Percentiles rank a stretch among this genome's conserved stretches.
Evolutionary conservation across 495 filamentous ascomycete species (phyloP).

Genomic region (Xylaria palmicola): DNA sequence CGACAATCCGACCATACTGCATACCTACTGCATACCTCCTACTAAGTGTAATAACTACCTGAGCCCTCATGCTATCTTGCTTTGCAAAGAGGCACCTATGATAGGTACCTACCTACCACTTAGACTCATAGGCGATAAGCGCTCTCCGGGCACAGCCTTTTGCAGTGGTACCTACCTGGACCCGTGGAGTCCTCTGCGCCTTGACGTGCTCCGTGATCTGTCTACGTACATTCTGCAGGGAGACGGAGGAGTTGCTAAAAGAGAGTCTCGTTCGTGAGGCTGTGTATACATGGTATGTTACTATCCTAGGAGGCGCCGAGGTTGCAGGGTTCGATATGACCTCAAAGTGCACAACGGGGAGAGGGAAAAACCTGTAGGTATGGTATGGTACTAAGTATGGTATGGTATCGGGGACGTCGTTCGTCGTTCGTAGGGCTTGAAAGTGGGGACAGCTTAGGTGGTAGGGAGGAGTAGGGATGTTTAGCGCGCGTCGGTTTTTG

Average conservation of each 20-base stretch:
- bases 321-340: conserved; percentile 1
- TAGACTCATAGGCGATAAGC: too few species aligned
- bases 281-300: conserved; percentile 1
- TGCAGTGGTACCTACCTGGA: background rate
- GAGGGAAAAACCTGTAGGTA: background rate
- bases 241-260: conserved; percentile 16
- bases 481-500: too few species aligned
- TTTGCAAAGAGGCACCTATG: too few species aligned
- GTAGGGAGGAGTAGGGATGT: too few species aligned
- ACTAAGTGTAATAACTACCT: too few species aligned
- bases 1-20: too few species aligned
- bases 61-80: too few species aligned
- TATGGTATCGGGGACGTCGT: background rate
- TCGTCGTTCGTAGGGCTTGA: conserved; percentile 9
- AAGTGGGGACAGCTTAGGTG: conserved; percentile 1
- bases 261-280: conserved; percentile 5
- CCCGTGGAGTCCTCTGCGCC: too few species aligned
- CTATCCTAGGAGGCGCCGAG: conserved; percentile 2
- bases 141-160: background rate
- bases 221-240: conserved; percentile 1
- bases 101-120: too few species aligned
- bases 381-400: background rate
- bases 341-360: background rate
- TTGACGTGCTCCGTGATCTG: too few species aligned
- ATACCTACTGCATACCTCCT: too few species aligned